Evolutionary conservation across 768 basidiomycete genomes (phyloP), one percentile per base, ranked within the genome.

Genomic region (Tulasnella sp.): DNA sequence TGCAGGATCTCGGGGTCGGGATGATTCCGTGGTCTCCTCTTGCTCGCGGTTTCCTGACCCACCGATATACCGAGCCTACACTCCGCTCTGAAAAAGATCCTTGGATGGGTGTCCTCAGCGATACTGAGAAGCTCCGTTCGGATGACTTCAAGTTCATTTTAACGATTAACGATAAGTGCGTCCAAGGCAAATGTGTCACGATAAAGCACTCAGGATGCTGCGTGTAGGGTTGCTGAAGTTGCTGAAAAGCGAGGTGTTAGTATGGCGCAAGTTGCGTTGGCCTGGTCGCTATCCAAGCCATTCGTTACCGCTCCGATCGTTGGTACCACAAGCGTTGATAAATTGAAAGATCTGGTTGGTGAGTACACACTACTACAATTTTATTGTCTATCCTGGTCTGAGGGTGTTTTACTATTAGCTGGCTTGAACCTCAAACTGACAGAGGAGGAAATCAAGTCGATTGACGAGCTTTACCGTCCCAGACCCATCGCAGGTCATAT

Each of bases 301-400:
- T 42, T 43, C n/a, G 31, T 56, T 23, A 45, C 54, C 11, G 54
- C 54, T 12, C 54, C 54, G 12, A 56, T 56, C 19, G 25, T 45
- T 8, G 54, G 54, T 12, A 56, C 54, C 2, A 56, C 54, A 8
- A 29, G 41, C n/a, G 8, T 56, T 9, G 32, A 56, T 17, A 56
- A 56, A 12, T 42, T 56, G 19, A 64, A 72, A 21, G 80, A 82
- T 54, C 63, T 79, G 15, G 69, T 80, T 49, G 75, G 75, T 75
- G 65, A 50, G 67, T 25, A 35, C 52, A 11, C 6, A 17, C 49
- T 23, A 14, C 49, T 50, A 29, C 15, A 4, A 34, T 14, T 11
- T 11, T 5, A 25, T 4, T 8, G 6, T 5, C 23, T 15, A 19
- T 32, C 14, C 4, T 17, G 25, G 12, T 15, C 14, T 50, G 19